Evolutionary conservation across 768 basidiomycete genomes (phyloP), one percentile per base, ranked within the genome.

Genomic region (Scleroderma citrinum): DNA sequence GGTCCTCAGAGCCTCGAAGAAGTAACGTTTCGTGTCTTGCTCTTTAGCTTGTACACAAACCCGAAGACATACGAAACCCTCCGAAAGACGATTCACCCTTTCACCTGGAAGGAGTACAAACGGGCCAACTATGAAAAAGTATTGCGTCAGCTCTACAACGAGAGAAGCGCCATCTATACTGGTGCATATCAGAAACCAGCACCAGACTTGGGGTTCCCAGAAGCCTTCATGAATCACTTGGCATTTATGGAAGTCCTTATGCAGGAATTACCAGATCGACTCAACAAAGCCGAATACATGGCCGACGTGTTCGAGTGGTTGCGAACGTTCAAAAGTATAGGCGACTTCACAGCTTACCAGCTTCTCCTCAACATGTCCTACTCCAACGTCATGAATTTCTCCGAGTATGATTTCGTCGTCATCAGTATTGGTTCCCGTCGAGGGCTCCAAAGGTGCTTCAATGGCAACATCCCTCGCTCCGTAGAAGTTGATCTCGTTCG

Each of bases 11-110:
- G 71, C 26, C 74, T 76, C 19, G 65, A 67, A 13, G 88, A 91
- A 62, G 62, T 87, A 46, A 75, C 78, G 20, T 91, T 91, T 55
- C 83, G 88, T 39, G 75, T 90, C 48, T 55, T 77, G 50, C 71
- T 91, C 35, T 91, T 85, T 72, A 83, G 82, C 57, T 71, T 70
- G 12, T 91, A 85, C 69, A 86, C 82, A 55, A 80, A 68, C 55
- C 81, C 84, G 38, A 77, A 77, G 49, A 90, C 88, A 8, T 91
- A 85, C 78, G 76, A 86, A 60, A 66, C 75, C 16, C 69, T 91
- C 23, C 68, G 69, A 42, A 48, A 63, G 8, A 61, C 75, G 3
- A 69, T 88, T 20, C 78, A 82, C 14, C 71, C 76, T 13, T 71
- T 83, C 44, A 84, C 76, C 34, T 90, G 83, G 84, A 59, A 67